Base-by-base conservation (phyloP, 352 stramenopile genomes). In the Phytopythium oedochilum region DNA sequence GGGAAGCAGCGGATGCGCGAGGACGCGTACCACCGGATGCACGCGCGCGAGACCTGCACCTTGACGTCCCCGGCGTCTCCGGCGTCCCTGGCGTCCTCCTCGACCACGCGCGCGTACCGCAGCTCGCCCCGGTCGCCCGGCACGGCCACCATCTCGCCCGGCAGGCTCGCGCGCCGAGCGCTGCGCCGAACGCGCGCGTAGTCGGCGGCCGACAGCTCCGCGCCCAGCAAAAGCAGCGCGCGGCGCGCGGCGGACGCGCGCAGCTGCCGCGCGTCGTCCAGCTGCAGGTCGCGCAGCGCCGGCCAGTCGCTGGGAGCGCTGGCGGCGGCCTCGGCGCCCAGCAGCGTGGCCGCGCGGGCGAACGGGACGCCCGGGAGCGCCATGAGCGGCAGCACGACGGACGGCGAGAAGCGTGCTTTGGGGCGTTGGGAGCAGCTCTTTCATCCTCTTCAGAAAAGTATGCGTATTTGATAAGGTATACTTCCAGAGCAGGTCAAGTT, bases 1-100 rank as follows among this genome's bases (percentile, higher is more conserved):
- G 72, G 65, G 56, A 88, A 88, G 43, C 68, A 78, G 53, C 66
- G 78, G 18, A 88, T 68, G 36, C 78, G 66, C 3, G 74, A 81
- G 31, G 77, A 52, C 5, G 65, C 61, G 28, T 71, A 71, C 68
- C 71, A 82, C 15, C 57, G 54, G 25, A 70, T 74, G 34, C 69
- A 71, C 25, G 44, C 42, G 48, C 66, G 65, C n/a, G 60, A 65
- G 38, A 83, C 54, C 42, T 73, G 65, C 34, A 87, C 61, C 54
- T 82, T 66, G 43, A 83, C 68, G 11, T 73, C 63, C 12, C 47
- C 52, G 25, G 45, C 45, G 26, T 38, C 45, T 7, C 55, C 56
- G 25, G 44, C 63, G 2, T 64, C 50, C 44, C 55, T 54, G 25
- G 44, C 63, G 2, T 64, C 50, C 44, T 71, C 55, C 47, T 67